A percentile compares a stretch with the other conserved stretches of the same genome.
These are phyloP conservation scores for Daldinia grandis DNA, from an alignment of 495 filamentous ascomycete species.

Conservation along the genomic window DNA sequence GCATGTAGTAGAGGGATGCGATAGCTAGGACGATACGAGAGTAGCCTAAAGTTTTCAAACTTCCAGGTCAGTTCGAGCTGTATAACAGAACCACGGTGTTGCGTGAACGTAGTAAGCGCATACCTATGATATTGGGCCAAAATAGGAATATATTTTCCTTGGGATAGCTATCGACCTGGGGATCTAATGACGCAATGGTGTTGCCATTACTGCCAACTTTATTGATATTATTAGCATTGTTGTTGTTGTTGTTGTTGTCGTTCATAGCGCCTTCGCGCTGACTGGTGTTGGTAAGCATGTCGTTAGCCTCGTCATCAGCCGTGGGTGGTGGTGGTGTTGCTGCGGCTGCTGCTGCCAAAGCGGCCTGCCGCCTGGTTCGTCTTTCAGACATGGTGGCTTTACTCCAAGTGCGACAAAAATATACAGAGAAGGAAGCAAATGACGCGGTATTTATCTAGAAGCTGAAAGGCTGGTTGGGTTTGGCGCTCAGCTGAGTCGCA, in stretches of 20 bases:
- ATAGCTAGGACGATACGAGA: constrained; percentile 86
- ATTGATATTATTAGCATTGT: neutral
- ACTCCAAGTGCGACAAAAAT: neutral
- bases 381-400: constrained; percentile 44
- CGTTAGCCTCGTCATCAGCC: neutral
- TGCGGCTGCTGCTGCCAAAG: constrained; percentile 40
- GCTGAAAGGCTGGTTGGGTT: constrained; percentile 1
- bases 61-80: constrained; percentile 24
- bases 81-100: neutral
- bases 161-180: constrained; percentile 34
- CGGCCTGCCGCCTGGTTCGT: constrained; percentile 48
- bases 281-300: constrained; percentile 27
- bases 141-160: constrained; percentile 96
- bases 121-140: constrained; percentile 93
- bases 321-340: constrained; percentile 7
- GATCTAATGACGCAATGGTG: constrained; percentile 22
- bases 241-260: constrained; percentile 33
- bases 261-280: constrained; percentile 23
- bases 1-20: constrained; percentile 98
- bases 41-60: constrained; percentile 69
- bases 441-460: constrained; percentile 9
- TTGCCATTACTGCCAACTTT: constrained; percentile 35
- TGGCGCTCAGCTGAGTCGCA: constrained; percentile 13
- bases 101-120: constrained; percentile 30
- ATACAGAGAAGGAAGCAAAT: neutral